Evolutionary conservation across 176 grass and related monocot genomes (phyloP), one percentile per base, ranked within the genome.

Genomic region (Bromus sterilis): DNA sequence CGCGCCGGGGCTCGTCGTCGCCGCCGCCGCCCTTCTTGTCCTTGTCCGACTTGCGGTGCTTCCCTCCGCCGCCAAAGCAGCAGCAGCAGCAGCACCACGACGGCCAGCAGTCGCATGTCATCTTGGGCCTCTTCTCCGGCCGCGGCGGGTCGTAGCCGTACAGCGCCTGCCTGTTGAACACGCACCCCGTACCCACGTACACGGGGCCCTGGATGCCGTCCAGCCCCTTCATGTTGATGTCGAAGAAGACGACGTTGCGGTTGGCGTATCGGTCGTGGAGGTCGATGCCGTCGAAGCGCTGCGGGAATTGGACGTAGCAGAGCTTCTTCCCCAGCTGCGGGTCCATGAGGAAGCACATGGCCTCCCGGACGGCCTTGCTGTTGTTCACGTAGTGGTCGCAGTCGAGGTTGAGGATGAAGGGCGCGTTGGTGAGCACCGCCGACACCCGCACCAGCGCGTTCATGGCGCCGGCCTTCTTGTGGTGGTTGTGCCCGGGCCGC

Each of bases 281-380:
- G 78, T 98, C 95, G 73, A 98, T 98, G n/a, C 95, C 92, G 65
- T 98, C 95, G 46, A 98, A 98, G 1, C 95, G 77, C 81, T 94
- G 95, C 24, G 92, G 95, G 84, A 98, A 98, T 87, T 98, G 92
- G 6, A 98, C 95, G 49, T 98, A 94, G 84, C 92, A 98, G 36
- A 98, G 90, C 88, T 94, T 94, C 86, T 93, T 95, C 32, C 95
- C 92, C 4, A 98, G 83, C 75, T 95, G 95, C 72, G 93, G 93
- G 82, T 98, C 95, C 95, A 98, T 95, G 66, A 98, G 83, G 82
- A 98, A 98, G 81, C 95, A 98, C 95, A 98, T 98, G 63, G 95
- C 95, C 87, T 98, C 95, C 18, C 92, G 87, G 32, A 89, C 86
- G 18, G 95, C 92, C 88, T 93, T 98, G 95, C 92, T 98, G 84